These are phyloP conservation scores for Stephania yunnanensis DNA, from an alignment of 164 flowering plant species.

Conservation along the genomic window DNA sequence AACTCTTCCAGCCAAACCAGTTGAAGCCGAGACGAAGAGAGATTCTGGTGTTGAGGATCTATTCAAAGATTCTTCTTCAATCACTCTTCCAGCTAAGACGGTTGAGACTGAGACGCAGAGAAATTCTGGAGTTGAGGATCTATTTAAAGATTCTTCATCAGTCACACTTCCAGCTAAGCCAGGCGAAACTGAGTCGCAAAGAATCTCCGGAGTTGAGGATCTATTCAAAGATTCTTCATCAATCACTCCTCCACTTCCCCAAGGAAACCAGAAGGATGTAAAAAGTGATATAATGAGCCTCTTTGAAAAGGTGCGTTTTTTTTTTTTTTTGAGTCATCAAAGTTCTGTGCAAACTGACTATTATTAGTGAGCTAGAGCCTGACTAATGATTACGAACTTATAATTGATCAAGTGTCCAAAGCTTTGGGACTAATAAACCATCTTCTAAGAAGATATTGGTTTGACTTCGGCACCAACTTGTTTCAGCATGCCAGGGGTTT, in stretches of 20 bases:
- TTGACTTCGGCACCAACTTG: not conserved
- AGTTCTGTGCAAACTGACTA: not conserved
- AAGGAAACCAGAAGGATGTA: slow-evolving; percentile 64
- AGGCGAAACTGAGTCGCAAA: slow-evolving; percentile 11
- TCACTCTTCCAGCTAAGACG: slow-evolving; percentile 1
- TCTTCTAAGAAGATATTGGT: not conserved
- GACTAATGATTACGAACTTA: not conserved
- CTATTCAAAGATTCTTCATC: slow-evolving; percentile 60
- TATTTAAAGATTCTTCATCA: slow-evolving; percentile 58
- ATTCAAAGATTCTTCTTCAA: too few species aligned
- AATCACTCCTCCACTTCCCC: slow-evolving; percentile 24
- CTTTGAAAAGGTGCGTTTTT: slow-evolving; percentile 78
- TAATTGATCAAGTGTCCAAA: not conserved
- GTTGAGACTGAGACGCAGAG: slow-evolving; percentile 20
- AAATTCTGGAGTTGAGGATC: slow-evolving; percentile 58
- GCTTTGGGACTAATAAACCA: not conserved
- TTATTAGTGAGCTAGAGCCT: too few species aligned
- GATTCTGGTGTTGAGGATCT: too few species aligned
- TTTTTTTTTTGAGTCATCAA: too few species aligned
- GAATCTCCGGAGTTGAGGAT: slow-evolving; percentile 62
- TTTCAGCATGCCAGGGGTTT: not conserved
- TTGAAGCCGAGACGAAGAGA: too few species aligned
- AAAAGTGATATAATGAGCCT: slow-evolving; percentile 95
- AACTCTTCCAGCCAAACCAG: slow-evolving; percentile 2
- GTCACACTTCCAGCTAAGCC: slow-evolving; percentile 3